Evolutionary conservation across 2,329 filamentous ascomycete genomes (phyloP).

Genomic region (Colletotrichum endophyticum): DNA sequence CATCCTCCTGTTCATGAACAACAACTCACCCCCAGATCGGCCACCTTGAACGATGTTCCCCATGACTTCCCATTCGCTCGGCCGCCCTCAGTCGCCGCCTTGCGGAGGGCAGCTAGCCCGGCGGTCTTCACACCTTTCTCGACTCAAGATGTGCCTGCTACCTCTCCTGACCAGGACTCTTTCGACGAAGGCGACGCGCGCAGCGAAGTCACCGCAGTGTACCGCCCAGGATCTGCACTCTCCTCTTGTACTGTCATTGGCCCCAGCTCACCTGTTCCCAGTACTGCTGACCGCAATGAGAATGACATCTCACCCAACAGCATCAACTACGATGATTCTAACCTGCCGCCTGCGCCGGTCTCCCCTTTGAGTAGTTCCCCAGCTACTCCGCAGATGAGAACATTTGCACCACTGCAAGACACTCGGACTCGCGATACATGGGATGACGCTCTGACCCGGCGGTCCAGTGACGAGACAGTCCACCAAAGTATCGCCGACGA

Average conservation of each 20-base stretch:
- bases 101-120: background rate
- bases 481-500: background rate
- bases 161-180: background rate
- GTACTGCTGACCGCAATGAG: background rate
- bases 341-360: background rate
- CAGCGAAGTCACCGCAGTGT: background rate
- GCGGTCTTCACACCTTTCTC: background rate
- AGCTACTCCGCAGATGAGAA: background rate
- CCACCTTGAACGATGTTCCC: background rate
- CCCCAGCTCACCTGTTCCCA: background rate
- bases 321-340: background rate
- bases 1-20: background rate
- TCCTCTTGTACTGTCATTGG: background rate
- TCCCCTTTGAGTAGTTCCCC: slow-evolving; percentile 4
- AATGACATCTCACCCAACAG: background rate
- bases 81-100: background rate
- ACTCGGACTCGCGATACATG: background rate
- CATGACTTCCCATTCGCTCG: background rate
- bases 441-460: slow-evolving; percentile 12
- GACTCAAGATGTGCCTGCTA: background rate
- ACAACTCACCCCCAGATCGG: background rate
- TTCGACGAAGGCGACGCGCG: background rate
- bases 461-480: background rate
- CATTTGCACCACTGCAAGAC: background rate
- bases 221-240: background rate